These are phyloP conservation scores for Claviceps sp. DNA, from an alignment of 2,329 filamentous ascomycete species.

Conservation along the genomic window DNA sequence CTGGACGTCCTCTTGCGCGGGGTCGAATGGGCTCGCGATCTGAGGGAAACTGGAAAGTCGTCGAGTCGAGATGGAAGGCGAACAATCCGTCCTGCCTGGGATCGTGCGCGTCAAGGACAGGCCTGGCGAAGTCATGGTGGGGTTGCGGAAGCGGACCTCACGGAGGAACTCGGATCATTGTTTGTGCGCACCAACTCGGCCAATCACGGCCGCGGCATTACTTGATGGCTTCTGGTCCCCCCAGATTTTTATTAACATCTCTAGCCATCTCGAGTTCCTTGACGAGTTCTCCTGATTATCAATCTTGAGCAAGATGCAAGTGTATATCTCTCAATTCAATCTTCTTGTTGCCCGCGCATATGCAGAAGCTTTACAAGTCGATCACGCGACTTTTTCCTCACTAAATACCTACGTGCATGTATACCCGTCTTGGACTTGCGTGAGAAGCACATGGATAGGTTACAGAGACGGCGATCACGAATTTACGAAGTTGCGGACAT, in stretches of 20 bases:
- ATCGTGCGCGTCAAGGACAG: conserved; percentile 13
- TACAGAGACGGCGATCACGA: too few species aligned
- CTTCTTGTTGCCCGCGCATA: too few species aligned
- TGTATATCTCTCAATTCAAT: too few species aligned
- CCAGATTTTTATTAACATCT: neutral
- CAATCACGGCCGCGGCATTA: conserved; percentile 19
- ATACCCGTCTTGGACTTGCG: too few species aligned
- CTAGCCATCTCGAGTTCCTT: too few species aligned
- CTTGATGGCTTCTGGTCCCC: neutral
- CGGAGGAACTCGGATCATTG: conserved; percentile 17
- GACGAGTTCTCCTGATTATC: too few species aligned
- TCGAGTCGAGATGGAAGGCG: conserved; percentile 4
- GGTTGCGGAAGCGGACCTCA: conserved; percentile 8
- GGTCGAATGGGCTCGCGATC: conserved; percentile 20
- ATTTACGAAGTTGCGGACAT: too few species aligned
- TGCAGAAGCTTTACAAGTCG: too few species aligned
- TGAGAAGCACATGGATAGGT: too few species aligned
- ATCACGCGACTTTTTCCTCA: too few species aligned
- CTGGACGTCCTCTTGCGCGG: conserved; percentile 21
- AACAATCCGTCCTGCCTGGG: conserved; percentile 1
- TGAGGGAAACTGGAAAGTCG: conserved; percentile 11
- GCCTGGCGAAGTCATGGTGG: conserved; percentile 12
- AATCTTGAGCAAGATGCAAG: too few species aligned
- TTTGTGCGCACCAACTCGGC: conserved; percentile 16
- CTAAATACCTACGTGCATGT: too few species aligned